These are phyloP conservation scores for Amoebophrya sp. DNA, from an alignment of 169 alveolate genomes.

Conservation along the genomic window DNA sequence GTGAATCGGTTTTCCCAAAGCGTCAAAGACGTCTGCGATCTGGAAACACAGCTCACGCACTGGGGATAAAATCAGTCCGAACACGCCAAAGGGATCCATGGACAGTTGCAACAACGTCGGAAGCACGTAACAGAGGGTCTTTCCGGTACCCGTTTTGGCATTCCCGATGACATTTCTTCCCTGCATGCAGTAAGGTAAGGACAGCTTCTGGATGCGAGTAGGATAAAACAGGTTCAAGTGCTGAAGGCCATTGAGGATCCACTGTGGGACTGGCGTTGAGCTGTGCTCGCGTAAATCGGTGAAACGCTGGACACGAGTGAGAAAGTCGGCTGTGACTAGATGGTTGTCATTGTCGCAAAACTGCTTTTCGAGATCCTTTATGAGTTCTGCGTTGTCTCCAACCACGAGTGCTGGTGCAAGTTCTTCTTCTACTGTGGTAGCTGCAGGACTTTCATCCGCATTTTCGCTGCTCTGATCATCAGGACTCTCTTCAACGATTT, in stretches of 20 bases:
- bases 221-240: constrained; percentile 17
- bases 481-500: too few relatives aligned
- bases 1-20: constrained; percentile 79
- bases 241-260: neutral
- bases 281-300: too few relatives aligned
- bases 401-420: too few relatives aligned
- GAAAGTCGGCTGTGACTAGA: too few relatives aligned
- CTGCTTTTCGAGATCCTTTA: too few relatives aligned
- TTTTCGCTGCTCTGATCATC: too few relatives aligned
- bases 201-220: neutral
- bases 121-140: constrained; percentile 92
- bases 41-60: constrained; percentile 92
- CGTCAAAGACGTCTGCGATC: constrained; percentile 85
- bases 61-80: constrained; percentile 85
- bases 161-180: constrained; percentile 24
- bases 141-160: constrained; percentile 91
- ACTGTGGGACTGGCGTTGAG: neutral
- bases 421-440: too few relatives aligned
- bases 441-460: too few relatives aligned
- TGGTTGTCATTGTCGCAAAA: too few relatives aligned
- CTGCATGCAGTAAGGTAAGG: neutral
- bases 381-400: too few relatives aligned
- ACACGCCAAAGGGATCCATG: constrained; percentile 89
- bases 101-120: constrained; percentile 84
- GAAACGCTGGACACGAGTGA: neutral